phyloP scores from a whole-genome alignment of 441 rosid species.

The Eruca vesicaria region DNA sequence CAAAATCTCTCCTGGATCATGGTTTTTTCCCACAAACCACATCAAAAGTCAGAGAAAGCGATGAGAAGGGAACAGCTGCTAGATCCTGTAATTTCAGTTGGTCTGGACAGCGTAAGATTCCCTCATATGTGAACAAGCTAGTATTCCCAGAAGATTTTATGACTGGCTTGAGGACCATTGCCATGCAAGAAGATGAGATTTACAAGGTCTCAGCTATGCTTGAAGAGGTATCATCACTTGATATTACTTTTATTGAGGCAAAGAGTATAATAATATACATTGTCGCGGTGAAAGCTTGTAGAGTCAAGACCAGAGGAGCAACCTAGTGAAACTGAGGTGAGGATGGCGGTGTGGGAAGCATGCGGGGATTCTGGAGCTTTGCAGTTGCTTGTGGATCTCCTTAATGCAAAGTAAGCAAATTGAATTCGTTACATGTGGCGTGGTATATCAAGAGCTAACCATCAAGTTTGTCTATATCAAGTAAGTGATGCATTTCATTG shows the following conservation, averaged over 20 bases:
- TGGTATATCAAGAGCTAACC: neutral
- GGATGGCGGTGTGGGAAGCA: constrained; percentile 89
- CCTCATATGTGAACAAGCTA: constrained; percentile 70
- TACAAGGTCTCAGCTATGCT: constrained; percentile 68
- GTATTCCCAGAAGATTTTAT: constrained; percentile 82
- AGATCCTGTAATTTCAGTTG: constrained; percentile 66
- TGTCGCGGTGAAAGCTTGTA: constrained; percentile 53
- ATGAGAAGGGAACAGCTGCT: constrained; percentile 29
- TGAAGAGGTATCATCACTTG: constrained; percentile 56
- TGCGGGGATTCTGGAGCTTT: constrained; percentile 95
- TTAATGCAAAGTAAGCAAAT: constrained; percentile 59
- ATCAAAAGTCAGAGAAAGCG: constrained; percentile 39
- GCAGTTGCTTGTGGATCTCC: constrained; percentile 90
- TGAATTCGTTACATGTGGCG: neutral
- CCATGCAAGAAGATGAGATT: constrained; percentile 77
- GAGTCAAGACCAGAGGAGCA: constrained; percentile 60
- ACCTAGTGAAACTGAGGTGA: constrained; percentile 78
- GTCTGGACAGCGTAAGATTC: constrained; percentile 83
- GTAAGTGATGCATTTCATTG: neutral
- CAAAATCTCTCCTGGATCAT: constrained; percentile 57
- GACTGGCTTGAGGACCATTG: constrained; percentile 75
- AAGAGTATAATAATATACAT: neutral
- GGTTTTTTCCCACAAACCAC: constrained; percentile 56
- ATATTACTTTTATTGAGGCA: constrained; percentile 6
- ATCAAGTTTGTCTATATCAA: neutral